Evolutionary conservation across 1,284 basidiomycete species (phyloP), one percentile per base, ranked within the genome.

Genomic region (Cryptococcus wingfieldii): DNA sequence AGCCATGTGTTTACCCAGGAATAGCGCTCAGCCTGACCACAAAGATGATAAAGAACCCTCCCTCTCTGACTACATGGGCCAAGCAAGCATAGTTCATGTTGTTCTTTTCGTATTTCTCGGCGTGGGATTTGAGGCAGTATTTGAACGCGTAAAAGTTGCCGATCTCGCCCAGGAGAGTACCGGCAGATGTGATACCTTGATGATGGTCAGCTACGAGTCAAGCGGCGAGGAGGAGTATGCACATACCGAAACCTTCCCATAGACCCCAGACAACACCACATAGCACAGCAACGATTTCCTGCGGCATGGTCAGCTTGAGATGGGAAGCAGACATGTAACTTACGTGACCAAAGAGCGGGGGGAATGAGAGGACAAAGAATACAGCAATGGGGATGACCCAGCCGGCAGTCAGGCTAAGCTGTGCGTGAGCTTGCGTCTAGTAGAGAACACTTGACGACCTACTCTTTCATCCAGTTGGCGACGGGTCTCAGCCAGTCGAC

Each of bases 21-120:
- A 90, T 88, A n/a, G 86, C 87, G 62, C 85, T 87, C 54, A 88
- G 78, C 28, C 89, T 82, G 7, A 84, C 85, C 44, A 88, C 81
- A 28, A 89, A 79, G 1, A 87, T 85, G 63, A 90, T 83, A 68
- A 80, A 83, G 76, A 91, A 88, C 0, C 89, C 89, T 18, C 89
- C 89, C 25, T 89, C 85, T 6, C 87, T 80, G 5, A 91, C 84
- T 42, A 89, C 85, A 59, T 83, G 81, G 0, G 87, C 86, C 43
- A 92, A 80, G 70, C 87, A 88, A 3, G 84, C 88, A 71, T 91
- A 93, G 38, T 80, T 79, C 38, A 90, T 78, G 56, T 86, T 86
- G 28, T 80, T 84, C 64, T 81, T 78, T 76, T 92, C 89, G 50
- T 85, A 77, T 69, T 87, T 88, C 57, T 84, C 83, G 0, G 85